phyloP scores from a whole-genome alignment of 2,329 filamentous ascomycete genomes.

The Diaporthe helianthi region DNA sequence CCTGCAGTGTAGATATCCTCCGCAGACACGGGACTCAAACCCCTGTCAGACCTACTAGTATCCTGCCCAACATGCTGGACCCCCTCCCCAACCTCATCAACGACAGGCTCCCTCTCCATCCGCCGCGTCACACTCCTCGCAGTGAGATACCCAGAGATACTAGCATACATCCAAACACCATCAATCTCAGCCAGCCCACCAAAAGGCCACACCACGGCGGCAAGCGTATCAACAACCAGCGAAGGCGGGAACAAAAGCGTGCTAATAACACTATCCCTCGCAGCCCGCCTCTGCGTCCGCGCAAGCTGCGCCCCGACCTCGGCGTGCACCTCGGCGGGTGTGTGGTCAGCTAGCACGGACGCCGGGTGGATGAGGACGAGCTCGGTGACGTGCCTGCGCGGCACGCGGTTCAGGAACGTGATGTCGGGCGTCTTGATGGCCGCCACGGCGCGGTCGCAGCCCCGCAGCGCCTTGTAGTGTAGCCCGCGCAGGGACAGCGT shows the following conservation, averaged over 20 bases:
- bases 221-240: slow-evolving; percentile 1
- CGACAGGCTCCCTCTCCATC: slow-evolving; percentile 3
- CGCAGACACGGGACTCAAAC: slow-evolving; percentile 1
- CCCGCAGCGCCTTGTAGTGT: slow-evolving; percentile 24
- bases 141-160: slow-evolving; percentile 2
- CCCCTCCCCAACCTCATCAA: neutral
- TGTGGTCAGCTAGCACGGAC: neutral
- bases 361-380: slow-evolving; percentile 18
- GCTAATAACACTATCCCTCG: slow-evolving; percentile 5
- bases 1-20: slow-evolving; percentile 5
- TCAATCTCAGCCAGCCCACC: slow-evolving; percentile 18
- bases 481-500: slow-evolving; percentile 16
- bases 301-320: slow-evolving; percentile 21
- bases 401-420: slow-evolving; percentile 27
- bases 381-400: neutral
- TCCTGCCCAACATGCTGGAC: neutral
- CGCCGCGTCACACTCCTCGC: slow-evolving; percentile 12
- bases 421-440: slow-evolving; percentile 23
- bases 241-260: slow-evolving; percentile 24
- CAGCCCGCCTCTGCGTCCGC: slow-evolving; percentile 3
- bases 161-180: slow-evolving; percentile 25
- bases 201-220: slow-evolving; percentile 23
- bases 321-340: neutral
- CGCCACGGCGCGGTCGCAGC: slow-evolving; percentile 14
- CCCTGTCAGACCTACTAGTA: neutral